Percentiles rank a stretch among this genome's conserved stretches.
Conservation (phyloP, 345 rosid species). For the Camelina neglecta region DNA sequence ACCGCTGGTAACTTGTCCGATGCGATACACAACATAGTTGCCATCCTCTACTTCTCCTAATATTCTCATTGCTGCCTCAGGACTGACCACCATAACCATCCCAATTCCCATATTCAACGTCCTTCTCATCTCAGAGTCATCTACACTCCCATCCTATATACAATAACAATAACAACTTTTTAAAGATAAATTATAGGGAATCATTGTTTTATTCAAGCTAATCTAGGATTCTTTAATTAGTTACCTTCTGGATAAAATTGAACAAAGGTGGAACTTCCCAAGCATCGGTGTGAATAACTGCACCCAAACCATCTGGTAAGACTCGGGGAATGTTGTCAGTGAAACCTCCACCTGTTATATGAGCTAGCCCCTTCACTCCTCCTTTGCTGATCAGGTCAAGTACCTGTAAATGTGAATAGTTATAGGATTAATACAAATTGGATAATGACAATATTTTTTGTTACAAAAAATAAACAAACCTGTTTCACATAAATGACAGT, state of each 20-base stretch:
- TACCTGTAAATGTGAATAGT: conserved; percentile 48
- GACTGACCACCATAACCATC: conserved; percentile 70
- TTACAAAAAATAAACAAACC: too few species aligned
- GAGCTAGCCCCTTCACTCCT: conserved; percentile 91
- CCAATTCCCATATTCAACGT: conserved; percentile 89
- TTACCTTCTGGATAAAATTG: conserved; percentile 92
- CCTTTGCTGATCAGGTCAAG: conserved; percentile 77
- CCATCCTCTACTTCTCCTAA: conserved; percentile 49
- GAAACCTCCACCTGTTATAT: conserved; percentile 93
- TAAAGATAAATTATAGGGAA: too few species aligned
- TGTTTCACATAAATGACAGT: conserved; percentile 52
- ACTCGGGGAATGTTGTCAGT: conserved; percentile 89
- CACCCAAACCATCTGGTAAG: conserved; percentile 86
- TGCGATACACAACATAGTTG: conserved; percentile 50
- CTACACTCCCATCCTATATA: conserved; percentile 69
- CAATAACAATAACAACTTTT: neutral
- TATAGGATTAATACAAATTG: too few species aligned
- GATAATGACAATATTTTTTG: too few species aligned
- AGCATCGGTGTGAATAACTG: conserved; percentile 61
- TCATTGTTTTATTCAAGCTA: too few species aligned
- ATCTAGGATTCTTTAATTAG: neutral
- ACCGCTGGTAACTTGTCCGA: conserved; percentile 10
- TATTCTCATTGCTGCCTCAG: conserved; percentile 60
- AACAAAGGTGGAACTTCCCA: conserved; percentile 78
- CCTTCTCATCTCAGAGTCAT: conserved; percentile 76